Evolutionary conservation across 371 early-diverging fungal genomes (phyloP).

Genomic region (Globomyces sp.): DNA sequence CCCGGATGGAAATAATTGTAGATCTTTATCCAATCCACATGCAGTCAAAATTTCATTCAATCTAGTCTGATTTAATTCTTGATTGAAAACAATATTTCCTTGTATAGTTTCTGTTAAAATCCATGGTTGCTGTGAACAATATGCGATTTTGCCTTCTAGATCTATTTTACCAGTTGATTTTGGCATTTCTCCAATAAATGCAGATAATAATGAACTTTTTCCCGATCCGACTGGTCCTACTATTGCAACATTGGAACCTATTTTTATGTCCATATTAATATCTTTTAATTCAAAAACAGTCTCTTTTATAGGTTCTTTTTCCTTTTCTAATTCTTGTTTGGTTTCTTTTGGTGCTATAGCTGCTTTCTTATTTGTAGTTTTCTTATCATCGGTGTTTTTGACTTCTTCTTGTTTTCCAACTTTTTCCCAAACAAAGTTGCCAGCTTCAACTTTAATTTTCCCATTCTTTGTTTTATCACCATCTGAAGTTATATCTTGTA

Average conservation of each 20-base stretch:
- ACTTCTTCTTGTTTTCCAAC: not conserved
- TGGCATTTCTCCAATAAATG: not conserved
- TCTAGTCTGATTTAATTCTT: not conserved
- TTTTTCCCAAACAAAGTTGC: not conserved
- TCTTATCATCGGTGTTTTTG: too few species aligned
- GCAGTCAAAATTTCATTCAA: not conserved
- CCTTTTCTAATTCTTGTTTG: not conserved
- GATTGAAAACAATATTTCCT: slow-evolving; percentile 27
- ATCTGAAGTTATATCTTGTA: not conserved
- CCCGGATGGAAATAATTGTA: slow-evolving; percentile 23
- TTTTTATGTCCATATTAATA: not conserved
- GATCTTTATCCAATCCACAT: slow-evolving; percentile 19
- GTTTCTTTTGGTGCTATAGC: too few species aligned
- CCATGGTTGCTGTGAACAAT: slow-evolving; percentile 29
- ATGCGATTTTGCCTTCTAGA: slow-evolving; percentile 12
- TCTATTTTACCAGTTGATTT: not conserved
- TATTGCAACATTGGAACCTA: not conserved
- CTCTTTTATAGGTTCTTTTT: not conserved
- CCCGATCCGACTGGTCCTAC: not conserved
- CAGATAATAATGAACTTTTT: not conserved
- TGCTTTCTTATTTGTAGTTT: too few species aligned
- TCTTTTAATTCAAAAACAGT: not conserved
- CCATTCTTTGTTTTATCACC: not conserved
- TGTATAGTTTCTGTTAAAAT: slow-evolving; percentile 22
- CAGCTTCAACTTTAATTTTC: not conserved